These are phyloP conservation scores for Monilinia laxa DNA, from an alignment of 2,329 filamentous ascomycete genomes.

Conservation along the genomic window DNA sequence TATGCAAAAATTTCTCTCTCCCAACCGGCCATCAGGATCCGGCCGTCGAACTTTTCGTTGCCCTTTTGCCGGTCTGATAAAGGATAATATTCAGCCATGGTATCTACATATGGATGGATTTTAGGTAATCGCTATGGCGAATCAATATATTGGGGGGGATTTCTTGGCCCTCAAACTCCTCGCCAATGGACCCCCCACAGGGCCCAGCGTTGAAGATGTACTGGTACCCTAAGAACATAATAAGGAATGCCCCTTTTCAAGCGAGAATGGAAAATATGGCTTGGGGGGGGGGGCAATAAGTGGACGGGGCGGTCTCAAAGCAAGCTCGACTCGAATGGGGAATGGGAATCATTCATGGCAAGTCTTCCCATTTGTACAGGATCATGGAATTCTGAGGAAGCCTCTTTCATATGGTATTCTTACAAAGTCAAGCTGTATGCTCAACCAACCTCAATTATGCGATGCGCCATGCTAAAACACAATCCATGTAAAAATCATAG, in stretches of 20 bases:
- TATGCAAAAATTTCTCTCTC: not conserved
- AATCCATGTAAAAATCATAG: conserved; percentile 53
- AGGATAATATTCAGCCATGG: not conserved
- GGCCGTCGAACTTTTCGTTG: not conserved
- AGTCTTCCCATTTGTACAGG: not conserved
- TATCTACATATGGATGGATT: not conserved
- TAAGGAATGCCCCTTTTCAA: conserved; percentile 20
- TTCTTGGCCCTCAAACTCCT: conserved; percentile 3
- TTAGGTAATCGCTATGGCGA: conserved; percentile 1
- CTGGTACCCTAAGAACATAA: conserved; percentile 8
- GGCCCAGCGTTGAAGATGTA: conserved; percentile 12
- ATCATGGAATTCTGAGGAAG: conserved; percentile 6
- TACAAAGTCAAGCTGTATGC: conserved; percentile 35
- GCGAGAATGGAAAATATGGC: conserved; percentile 10
- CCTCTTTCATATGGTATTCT: conserved; percentile 34
- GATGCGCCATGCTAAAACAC: conserved; percentile 35
- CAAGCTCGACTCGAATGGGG: conserved; percentile 2
- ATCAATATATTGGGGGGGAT: conserved; percentile 10
- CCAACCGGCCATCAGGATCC: not conserved
- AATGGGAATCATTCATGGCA: conserved; percentile 3
- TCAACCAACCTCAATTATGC: conserved; percentile 29
- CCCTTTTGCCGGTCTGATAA: conserved; percentile 8
- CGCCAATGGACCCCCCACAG: conserved; percentile 18
- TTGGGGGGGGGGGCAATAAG: conserved; percentile 1
- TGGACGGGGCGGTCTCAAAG: conserved; percentile 8